Evolutionary conservation across 192 early-diverging fungal species (phyloP).

Genomic region (Irineochytrium annulatum): DNA sequence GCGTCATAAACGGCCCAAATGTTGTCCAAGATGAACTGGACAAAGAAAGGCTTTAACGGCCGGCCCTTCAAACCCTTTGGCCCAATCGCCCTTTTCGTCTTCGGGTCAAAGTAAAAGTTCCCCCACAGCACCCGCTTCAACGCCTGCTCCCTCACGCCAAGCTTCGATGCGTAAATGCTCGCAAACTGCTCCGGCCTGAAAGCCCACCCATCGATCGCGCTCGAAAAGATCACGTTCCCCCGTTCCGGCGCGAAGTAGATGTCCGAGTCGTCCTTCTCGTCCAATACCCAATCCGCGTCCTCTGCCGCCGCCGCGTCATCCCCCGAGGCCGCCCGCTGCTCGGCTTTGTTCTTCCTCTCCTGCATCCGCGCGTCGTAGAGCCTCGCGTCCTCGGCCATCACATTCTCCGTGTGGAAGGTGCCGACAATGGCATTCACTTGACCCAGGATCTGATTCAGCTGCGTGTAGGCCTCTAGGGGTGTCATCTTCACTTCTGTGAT

Average conservation of each 20-base stretch:
- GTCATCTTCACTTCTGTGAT: constrained; percentile 92
- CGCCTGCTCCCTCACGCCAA: constrained; percentile 72
- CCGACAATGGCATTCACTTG: constrained; percentile 97
- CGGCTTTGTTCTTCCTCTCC: neutral
- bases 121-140: constrained; percentile 92
- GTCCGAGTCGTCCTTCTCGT: constrained; percentile 88
- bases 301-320: constrained; percentile 37
- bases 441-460: constrained; percentile 91
- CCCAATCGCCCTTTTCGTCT: constrained; percentile 84
- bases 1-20: constrained; percentile 94
- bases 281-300: constrained; percentile 72
- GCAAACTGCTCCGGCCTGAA: constrained; percentile 96
- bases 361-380: constrained; percentile 47
- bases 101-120: constrained; percentile 94
- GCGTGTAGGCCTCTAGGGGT: constrained; percentile 84
- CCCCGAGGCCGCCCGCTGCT: neutral
- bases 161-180: constrained; percentile 79
- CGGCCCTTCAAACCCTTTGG: constrained; percentile 82
- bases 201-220: constrained; percentile 97
- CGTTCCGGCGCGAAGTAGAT: constrained; percentile 94
- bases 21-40: constrained; percentile 91
- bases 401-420: constrained; percentile 86
- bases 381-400: constrained; percentile 70
- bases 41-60: constrained; percentile 89
- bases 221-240: constrained; percentile 96